Percentiles rank a stretch among this genome's conserved stretches.
Conservation (phyloP, 805 yeast genomes). For the Saturnispora dispora region DNA sequence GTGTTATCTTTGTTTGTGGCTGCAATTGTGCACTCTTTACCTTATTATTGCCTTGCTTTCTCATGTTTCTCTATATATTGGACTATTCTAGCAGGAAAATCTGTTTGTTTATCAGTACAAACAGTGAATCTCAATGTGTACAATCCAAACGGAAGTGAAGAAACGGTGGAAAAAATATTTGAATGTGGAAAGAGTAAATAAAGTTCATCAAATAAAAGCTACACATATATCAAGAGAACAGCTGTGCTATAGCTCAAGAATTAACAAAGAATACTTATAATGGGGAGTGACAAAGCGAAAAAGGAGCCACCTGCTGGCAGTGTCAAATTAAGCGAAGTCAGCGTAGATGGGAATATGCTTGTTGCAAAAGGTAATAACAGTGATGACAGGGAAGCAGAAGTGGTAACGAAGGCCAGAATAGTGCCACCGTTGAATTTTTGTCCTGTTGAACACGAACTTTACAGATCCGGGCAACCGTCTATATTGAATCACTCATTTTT, state of each 20-base stretch:
- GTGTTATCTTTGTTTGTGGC: neutral
- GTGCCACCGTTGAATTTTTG: conserved; percentile 95
- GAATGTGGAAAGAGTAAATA: neutral
- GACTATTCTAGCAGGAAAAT: neutral
- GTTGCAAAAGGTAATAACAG: neutral
- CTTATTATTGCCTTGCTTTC: neutral
- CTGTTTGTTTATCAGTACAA: neutral
- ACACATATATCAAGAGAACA: neutral
- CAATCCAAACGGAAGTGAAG: neutral
- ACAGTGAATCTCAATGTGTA: neutral
- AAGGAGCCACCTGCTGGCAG: neutral
- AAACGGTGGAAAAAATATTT: neutral
- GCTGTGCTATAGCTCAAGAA: neutral
- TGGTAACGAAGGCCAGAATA: conserved; percentile 31
- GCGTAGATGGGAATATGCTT: conserved; percentile 1
- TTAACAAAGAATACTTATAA: neutral
- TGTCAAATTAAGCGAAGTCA: neutral
- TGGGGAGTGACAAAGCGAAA: conserved; percentile 1
- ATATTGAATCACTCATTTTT: conserved; percentile 86
- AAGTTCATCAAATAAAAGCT: neutral
- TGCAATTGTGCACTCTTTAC: neutral
- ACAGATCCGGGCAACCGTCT: conserved; percentile 91
- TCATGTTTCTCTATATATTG: neutral
- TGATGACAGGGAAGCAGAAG: conserved; percentile 40
- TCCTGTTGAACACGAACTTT: conserved; percentile 82